Base-by-base conservation (phyloP, 129 eudicot species). In the Dittrichia graveolens region DNA sequence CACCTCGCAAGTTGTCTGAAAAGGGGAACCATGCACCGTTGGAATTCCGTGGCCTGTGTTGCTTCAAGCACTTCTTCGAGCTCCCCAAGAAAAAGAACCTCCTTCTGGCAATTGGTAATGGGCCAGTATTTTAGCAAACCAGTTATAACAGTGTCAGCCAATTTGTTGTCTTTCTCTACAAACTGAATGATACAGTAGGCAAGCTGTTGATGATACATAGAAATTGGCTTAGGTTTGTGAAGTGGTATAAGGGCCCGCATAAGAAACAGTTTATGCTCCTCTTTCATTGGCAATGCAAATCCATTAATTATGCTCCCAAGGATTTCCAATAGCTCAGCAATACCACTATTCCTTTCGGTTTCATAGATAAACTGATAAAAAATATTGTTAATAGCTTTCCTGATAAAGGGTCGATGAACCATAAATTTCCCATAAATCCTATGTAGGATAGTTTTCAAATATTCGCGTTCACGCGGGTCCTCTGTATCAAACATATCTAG, bases 291-390 rank as follows among this genome's bases (percentile, higher is more conserved):
- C 83, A 91, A 75, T 14, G 95, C 95, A 70, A 91, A 91, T 54
- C 97, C 97, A 75, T 91, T 91, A 24, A 91, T 91, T 66, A 91
- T 91, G 63, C 97, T 91, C 65, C 97, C 97, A 12, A 91, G 92
- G 57, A 91, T 88, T 80, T 88, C 97, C 84, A 91, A 70, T 24
- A 91, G 78, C 78, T 91, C 96, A 34, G 88, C 96, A 35, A 91
- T 81, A 39, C 97, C 97, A 81, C 83, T 80, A 47, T 88, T 90
- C 73, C 86, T 79, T 81, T 86, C 91, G 7, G 90, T 88, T 70
- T 91, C 97, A 69, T 86, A 88, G 39, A 91, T 86, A 80, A 91
- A 91, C 75, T 85, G 85, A 47, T 84, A 88, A 73, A 91, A 91
- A 12, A 88, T 88, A 79, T 88, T 88, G 77, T 86, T 91, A 41